Percentiles rank a stretch among this genome's conserved stretches.
Evolutionary conservation across 164 flowering plant genomes (phyloP).

Genomic region (Vitis riparia): DNA sequence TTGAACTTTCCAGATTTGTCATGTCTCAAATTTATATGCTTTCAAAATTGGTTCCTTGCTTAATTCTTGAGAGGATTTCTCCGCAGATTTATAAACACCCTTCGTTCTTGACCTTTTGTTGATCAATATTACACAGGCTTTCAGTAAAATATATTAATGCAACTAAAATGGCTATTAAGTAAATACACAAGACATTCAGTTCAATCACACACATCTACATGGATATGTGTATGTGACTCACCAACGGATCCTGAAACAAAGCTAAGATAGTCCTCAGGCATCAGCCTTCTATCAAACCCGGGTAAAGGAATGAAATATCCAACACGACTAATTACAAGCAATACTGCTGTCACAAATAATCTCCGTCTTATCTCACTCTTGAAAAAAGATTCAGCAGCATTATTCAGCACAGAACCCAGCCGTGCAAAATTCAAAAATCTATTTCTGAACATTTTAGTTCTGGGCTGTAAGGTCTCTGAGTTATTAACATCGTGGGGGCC

Average conservation of each 20-base stretch:
- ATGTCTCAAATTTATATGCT: too few species aligned
- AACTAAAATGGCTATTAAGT: too few species aligned
- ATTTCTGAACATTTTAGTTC: constrained; percentile 55
- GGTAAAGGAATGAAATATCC: constrained; percentile 96
- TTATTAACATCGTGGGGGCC: constrained; percentile 15
- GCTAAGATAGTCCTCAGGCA: constrained; percentile 82
- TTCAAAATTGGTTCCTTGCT: too few species aligned
- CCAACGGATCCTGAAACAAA: constrained; percentile 86
- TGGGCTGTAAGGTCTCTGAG: constrained; percentile 14
- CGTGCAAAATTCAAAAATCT: constrained; percentile 72
- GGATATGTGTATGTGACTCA: constrained; percentile 30
- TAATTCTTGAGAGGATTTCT: too few species aligned
- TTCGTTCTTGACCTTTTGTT: not conserved
- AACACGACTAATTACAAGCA: constrained; percentile 78
- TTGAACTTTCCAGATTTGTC: too few species aligned
- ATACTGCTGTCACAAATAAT: constrained; percentile 79
- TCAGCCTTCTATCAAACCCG: constrained; percentile 90
- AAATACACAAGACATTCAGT: too few species aligned
- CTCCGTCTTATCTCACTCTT: constrained; percentile 98
- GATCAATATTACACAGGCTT: not conserved
- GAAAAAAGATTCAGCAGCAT: constrained; percentile 87
- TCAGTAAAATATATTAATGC: not conserved
- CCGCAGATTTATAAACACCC: too few species aligned
- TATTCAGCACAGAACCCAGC: constrained; percentile 70
- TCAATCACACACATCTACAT: not conserved